Evolutionary conservation across 768 basidiomycete species (phyloP).

Genomic region (Pilatotrama ljubarskyi): DNA sequence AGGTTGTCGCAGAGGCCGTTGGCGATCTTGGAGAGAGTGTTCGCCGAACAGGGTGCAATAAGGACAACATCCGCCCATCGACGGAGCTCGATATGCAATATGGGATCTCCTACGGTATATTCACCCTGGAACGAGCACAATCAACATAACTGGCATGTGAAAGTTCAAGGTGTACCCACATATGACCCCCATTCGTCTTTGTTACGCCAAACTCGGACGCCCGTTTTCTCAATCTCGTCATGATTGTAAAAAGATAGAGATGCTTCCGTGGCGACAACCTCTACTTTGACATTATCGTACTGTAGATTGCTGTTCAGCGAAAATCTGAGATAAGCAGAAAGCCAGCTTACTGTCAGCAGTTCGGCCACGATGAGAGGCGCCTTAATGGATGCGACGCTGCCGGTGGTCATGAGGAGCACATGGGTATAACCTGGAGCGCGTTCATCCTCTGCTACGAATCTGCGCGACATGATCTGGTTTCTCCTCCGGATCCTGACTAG

Average conservation of each 20-base stretch:
- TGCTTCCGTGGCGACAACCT: conserved; percentile 80
- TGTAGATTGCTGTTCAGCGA: conserved; percentile 30
- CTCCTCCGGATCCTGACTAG: not conserved
- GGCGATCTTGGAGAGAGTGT: conserved; percentile 92
- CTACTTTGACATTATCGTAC: conserved; percentile 74
- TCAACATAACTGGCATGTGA: not conserved
- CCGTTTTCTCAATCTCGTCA: conserved; percentile 47
- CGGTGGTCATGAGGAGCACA: conserved; percentile 83
- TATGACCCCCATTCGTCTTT: conserved; percentile 79
- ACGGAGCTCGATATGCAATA: conserved; percentile 92
- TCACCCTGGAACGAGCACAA: conserved; percentile 46
- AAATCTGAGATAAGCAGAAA: not conserved
- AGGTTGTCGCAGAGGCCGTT: conserved; percentile 90
- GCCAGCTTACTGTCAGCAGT: conserved; percentile 58
- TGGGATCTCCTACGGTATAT: conserved; percentile 84
- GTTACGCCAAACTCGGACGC: conserved; percentile 81
- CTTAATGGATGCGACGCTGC: conserved; percentile 96
- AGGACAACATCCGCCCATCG: conserved; percentile 96
- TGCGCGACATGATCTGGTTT: not conserved
- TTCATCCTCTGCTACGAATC: conserved; percentile 29
- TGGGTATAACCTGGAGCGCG: conserved; percentile 47
- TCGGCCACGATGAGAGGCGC: conserved; percentile 84
- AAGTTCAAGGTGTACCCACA: conserved; percentile 45
- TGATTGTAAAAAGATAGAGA: conserved; percentile 77
- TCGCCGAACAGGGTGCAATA: conserved; percentile 95